Conservation (phyloP, 2,329 filamentous ascomycete genomes). For the Phaeosphaeria sp. region DNA sequence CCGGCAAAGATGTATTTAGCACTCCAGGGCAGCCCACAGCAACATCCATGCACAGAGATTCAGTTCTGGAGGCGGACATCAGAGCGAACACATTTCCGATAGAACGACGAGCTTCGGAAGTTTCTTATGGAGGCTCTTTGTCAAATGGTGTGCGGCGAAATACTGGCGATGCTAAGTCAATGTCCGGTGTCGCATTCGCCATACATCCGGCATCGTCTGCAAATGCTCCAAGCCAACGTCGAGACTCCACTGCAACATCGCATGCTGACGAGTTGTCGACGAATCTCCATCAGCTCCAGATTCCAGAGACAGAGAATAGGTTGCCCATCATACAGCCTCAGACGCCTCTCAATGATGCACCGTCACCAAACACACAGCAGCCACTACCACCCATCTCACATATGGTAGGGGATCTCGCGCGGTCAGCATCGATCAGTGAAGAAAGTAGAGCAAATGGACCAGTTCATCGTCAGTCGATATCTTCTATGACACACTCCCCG, state of each 20-base stretch:
- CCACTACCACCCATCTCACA: slow-evolving; percentile 42
- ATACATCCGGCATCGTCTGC: slow-evolving; percentile 14
- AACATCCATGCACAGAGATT: slow-evolving; percentile 22
- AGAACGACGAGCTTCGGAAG: slow-evolving; percentile 20
- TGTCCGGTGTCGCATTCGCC: slow-evolving; percentile 9
- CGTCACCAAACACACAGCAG: slow-evolving; percentile 40
- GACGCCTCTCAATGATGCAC: slow-evolving; percentile 38
- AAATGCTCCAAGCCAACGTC: slow-evolving; percentile 20
- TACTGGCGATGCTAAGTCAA: slow-evolving; percentile 7
- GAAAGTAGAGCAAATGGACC: slow-evolving; percentile 36
- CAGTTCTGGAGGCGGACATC: slow-evolving; percentile 22
- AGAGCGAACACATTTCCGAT: slow-evolving; percentile 6
- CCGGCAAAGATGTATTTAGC: slow-evolving; percentile 25
- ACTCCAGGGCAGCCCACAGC: slow-evolving; percentile 14
- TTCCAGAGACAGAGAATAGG: slow-evolving; percentile 40
- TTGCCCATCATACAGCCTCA: slow-evolving; percentile 46
- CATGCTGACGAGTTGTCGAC: slow-evolving; percentile 27
- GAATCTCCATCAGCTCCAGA: slow-evolving; percentile 39
- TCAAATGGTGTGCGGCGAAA: slow-evolving; percentile 12
- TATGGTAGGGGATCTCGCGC: slow-evolving; percentile 41
- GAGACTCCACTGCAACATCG: slow-evolving; percentile 27
- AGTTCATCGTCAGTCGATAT: slow-evolving; percentile 45
- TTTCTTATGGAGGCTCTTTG: slow-evolving; percentile 5
- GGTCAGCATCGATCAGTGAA: slow-evolving; percentile 41
- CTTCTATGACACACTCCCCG: slow-evolving; percentile 45